Evolutionary conservation across 306 rosid species (phyloP).

Genomic region (Morella rubra): DNA sequence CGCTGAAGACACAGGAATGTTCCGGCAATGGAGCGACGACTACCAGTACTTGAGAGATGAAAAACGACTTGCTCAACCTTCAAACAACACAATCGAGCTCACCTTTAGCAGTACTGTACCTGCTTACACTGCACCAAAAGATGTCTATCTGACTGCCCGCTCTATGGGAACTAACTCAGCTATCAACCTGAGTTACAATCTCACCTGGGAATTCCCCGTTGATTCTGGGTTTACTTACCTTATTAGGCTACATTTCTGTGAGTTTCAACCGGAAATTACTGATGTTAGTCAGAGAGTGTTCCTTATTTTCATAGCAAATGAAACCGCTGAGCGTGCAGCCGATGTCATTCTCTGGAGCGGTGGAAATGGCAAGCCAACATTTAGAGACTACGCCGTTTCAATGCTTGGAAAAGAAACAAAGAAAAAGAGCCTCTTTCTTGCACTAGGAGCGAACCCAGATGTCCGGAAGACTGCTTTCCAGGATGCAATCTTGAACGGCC

Average conservation of each 20-base stretch:
- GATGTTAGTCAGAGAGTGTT: constrained; percentile 14
- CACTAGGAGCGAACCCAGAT: constrained; percentile 7
- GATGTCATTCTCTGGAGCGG: not conserved
- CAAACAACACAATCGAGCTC: not conserved
- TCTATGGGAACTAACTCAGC: not conserved
- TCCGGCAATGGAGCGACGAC: constrained; percentile 32
- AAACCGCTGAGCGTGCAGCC: constrained; percentile 9
- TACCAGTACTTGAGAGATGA: not conserved
- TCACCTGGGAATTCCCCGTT: constrained; percentile 37
- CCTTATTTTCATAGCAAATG: constrained; percentile 31
- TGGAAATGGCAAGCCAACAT: constrained; percentile 11
- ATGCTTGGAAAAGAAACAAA: not conserved
- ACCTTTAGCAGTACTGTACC: constrained; percentile 15
- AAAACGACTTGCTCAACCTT: not conserved
- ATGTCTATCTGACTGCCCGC: constrained; percentile 28
- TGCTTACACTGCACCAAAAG: constrained; percentile 25
- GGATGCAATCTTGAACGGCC: constrained; percentile 28
- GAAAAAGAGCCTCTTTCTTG: constrained; percentile 8
- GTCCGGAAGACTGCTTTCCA: not conserved
- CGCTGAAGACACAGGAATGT: constrained; percentile 35
- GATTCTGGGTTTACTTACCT: constrained; percentile 47
- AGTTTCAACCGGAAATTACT: not conserved
- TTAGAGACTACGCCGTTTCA: not conserved
- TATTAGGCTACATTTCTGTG: constrained; percentile 56
- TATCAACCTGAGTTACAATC: constrained; percentile 29